Evolutionary conservation across 177 flowering plant genomes (phyloP), one percentile per base, ranked within the genome.

Genomic region (Vitis hybrid): DNA sequence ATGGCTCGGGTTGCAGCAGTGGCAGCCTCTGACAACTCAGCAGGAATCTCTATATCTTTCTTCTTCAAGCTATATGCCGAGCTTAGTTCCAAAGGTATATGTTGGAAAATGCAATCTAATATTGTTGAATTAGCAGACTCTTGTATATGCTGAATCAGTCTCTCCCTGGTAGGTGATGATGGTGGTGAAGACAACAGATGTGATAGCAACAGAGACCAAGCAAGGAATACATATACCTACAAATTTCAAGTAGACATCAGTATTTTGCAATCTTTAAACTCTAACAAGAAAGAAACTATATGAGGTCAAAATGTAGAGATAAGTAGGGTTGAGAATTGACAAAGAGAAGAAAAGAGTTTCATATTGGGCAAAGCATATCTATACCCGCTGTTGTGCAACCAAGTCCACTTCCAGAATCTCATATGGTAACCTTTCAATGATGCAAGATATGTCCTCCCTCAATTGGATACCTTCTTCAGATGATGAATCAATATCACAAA

Each of bases 121-220:
- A 93, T 83, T 60, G 74, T 63, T 61, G 93, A 69, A 81, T 79
- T 78, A 18, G 91, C 85, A 66, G 81, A 84, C 61, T 91, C 88
- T 76, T 85, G 92, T 57, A 96, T 76, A 70, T 83, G 83, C 64
- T 91, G 97, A 71, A 92, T 80, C 78, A 93, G 69, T 74, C 81
- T 83, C 84, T 93, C 95, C 80, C 90, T 86, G 70, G 35, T 54
- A 15, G 86, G 63, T 69, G 97, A 84, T 32, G 86, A 75, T n/a
- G 92, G 76, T 13, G 93, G 88, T 74, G 91, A 82, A 49, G 92
- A 90, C 65, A 76, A 82, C 62, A 96, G 70, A 80, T 88, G 88
- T 35, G 95, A 85, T 24, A 96, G 84, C 82, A 96, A 73, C 80
- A 96, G 73, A 52, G 94, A 84, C 98, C 97, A 93, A 30, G 91